These are phyloP conservation scores for Diaporthe eres DNA, from an alignment of 2,329 filamentous ascomycete genomes.

Conservation along the genomic window DNA sequence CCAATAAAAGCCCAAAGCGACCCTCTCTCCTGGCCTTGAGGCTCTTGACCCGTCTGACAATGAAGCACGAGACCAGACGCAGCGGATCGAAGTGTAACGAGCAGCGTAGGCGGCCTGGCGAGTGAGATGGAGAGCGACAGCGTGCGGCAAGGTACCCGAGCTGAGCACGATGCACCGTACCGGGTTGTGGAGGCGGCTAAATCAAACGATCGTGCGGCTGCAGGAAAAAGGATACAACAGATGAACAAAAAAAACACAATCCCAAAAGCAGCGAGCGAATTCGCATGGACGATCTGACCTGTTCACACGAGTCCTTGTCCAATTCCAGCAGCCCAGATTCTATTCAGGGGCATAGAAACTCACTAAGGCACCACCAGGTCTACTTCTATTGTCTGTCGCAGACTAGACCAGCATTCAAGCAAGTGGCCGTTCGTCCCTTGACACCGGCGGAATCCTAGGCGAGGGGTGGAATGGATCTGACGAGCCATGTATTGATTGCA, in stretches of 20 bases:
- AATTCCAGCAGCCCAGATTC: not conserved
- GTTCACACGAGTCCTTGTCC: slow-evolving; percentile 12
- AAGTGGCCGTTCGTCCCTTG: slow-evolving; percentile 39
- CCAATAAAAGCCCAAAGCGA: slow-evolving; percentile 34
- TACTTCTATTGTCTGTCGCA: slow-evolving; percentile 15
- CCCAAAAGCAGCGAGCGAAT: slow-evolving; percentile 31
- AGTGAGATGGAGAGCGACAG: slow-evolving; percentile 4
- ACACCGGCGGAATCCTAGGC: slow-evolving; percentile 36
- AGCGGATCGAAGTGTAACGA: slow-evolving; percentile 34
- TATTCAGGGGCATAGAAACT: slow-evolving; percentile 1
- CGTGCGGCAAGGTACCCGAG: slow-evolving; percentile 37
- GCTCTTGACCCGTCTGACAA: slow-evolving; percentile 35
- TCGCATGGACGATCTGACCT: slow-evolving; percentile 10
- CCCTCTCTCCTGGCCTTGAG: slow-evolving; percentile 22
- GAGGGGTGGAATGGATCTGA: slow-evolving; percentile 35
- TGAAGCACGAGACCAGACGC: slow-evolving; percentile 33
- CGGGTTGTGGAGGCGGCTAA: slow-evolving; percentile 44
- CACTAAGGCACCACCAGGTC: not conserved
- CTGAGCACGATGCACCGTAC: slow-evolving; percentile 30
- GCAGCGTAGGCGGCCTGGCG: slow-evolving; percentile 14
- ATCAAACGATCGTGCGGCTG: slow-evolving; percentile 39
- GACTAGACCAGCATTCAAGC: slow-evolving; percentile 21
- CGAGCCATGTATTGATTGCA: slow-evolving; percentile 37
- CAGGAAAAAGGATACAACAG: slow-evolving; percentile 29
- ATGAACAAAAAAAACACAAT: slow-evolving; percentile 13